Evolutionary conservation across 352 stramenopile genomes (phyloP), one percentile per base, ranked within the genome.

Genomic region (Thalassiosira exigua): DNA sequence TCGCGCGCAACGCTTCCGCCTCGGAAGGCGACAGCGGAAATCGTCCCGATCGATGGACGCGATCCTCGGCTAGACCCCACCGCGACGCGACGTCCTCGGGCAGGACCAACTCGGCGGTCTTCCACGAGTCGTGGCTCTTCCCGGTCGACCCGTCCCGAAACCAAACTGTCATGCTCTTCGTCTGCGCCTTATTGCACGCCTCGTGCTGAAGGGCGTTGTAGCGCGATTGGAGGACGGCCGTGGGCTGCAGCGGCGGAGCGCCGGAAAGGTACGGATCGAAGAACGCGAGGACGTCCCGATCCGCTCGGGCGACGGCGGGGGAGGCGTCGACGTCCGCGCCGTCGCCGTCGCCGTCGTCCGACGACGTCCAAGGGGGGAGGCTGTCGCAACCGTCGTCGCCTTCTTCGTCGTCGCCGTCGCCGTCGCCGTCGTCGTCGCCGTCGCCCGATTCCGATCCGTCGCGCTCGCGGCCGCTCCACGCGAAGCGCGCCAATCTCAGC

Each of bases 151-250:
- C 19, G 67, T 46, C 52, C 4, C 50, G 32, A 39, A 68, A 81
- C 64, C 62, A 81, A 11, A 7, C 21, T 32, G 70, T 81, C 0
- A 71, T 52, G 57, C 72, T 81, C 57, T 68, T 60, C 21, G 11
- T 0, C 19, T 39, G 22, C 22, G 54, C 44, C 36, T 75, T 64
- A 30, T 74, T 74, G 11, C 68, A 27, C 19, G 39, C 19, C 58
- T 57, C 4, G 26, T 73, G 39, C 61, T 69, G 70, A 1, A 73
- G 4, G 19, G 33, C 44, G 44, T 39, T 27, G 17, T 74, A 79
- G 14, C 42, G 39, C 22, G 54, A 30, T 68, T 79, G 70, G 32
- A 74, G 33, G 12, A 69, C 32, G 4, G 51, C 27, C 0, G 57
- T 73, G 32, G 70, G 70, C 33, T 79, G 70, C 4, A 58, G 32